Base-by-base conservation (phyloP, 768 basidiomycete species). In the Podaxis pistillaris region DNA sequence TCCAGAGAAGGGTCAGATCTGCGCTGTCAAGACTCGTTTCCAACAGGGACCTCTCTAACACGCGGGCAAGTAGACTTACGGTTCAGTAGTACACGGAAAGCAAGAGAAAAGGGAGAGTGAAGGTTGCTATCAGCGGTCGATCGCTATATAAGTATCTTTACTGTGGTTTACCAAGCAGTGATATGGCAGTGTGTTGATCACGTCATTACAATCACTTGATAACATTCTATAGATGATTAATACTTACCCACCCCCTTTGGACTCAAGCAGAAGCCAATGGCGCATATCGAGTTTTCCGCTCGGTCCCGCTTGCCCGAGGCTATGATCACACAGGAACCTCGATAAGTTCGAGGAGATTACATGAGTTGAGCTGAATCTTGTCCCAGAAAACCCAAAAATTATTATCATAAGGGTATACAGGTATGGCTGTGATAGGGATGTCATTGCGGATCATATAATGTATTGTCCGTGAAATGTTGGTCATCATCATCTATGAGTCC, bases 191-290 rank as follows among this genome's bases (percentile, higher is more conserved):
- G 22, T 13, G 22, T 36, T 26, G 44, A 56, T 62, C 54, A 56
- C 61, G 61, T 47, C 55, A 56, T 55, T 55, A 54, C 30, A 24
- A 56, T 37, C 53, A 47, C n/a, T 44, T 58, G 57, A 49, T n/a
- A 58, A 33, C 44, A 22, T 46, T 46, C 44, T 13, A 19, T 24
- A 50, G 49, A 19, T 50, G 26, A 22, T 24, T 28, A 50, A 44
- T 44, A 8, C n/a, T 44, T 44, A 24, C 49, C 26, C 22, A 28
- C 28, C 49, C 28, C 49, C 49, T 11, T 22, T 19, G 33, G 9
- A 33, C 33, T 33, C 33, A 9, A 24, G 22, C 19, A 50, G 49
- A 50, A 6, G 9, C 24, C 49, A 50, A 50, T 50, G 19, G 26
- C 49, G 4, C 12, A 12, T 24, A n/a, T 24, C 5, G 41, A 44